Conservation (phyloP, 352 stramenopile species). For the Phytophthora palmivora region DNA sequence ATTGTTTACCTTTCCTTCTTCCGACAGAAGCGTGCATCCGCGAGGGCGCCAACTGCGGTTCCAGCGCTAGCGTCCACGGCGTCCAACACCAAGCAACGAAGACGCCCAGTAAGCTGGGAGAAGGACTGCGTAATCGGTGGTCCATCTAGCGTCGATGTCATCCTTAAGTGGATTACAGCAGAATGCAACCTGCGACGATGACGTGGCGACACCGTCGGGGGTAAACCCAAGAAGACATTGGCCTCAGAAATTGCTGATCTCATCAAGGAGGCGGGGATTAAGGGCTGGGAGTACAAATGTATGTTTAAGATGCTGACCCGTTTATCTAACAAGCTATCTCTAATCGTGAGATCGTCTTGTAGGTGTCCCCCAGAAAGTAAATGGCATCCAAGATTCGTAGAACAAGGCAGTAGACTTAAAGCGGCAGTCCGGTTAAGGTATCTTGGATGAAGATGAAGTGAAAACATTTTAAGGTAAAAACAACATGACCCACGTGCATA, state of each 20-base stretch:
- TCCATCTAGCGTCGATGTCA: slow-evolving; percentile 11
- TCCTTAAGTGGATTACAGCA: slow-evolving; percentile 10
- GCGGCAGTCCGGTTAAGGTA: slow-evolving; percentile 7
- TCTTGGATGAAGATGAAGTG: slow-evolving; percentile 12
- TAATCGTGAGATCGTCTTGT: no score
- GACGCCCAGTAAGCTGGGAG: slow-evolving; percentile 10
- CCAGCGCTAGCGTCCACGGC: no score
- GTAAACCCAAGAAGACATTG: slow-evolving; percentile 11
- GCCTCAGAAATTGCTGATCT: slow-evolving; percentile 14
- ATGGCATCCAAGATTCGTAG: slow-evolving; percentile 11
- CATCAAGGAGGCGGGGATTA: slow-evolving; percentile 11
- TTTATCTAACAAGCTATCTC: no score
- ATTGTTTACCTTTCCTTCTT: no score
- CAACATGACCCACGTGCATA: not conserved
- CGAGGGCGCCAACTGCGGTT: no score
- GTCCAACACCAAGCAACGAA: not conserved
- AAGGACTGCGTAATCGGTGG: slow-evolving; percentile 17
- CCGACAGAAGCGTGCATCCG: no score
- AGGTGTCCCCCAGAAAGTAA: slow-evolving; percentile 12
- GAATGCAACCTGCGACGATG: slow-evolving; percentile 13
- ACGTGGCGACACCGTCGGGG: slow-evolving; percentile 9
- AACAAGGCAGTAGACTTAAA: slow-evolving; percentile 13
- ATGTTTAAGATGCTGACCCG: not conserved
- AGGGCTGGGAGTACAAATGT: slow-evolving; percentile 9
- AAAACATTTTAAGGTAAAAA: slow-evolving; percentile 12